Evolutionary conservation across 2,329 filamentous ascomycete genomes (phyloP).

Genomic region (Rutstroemia sp.): DNA sequence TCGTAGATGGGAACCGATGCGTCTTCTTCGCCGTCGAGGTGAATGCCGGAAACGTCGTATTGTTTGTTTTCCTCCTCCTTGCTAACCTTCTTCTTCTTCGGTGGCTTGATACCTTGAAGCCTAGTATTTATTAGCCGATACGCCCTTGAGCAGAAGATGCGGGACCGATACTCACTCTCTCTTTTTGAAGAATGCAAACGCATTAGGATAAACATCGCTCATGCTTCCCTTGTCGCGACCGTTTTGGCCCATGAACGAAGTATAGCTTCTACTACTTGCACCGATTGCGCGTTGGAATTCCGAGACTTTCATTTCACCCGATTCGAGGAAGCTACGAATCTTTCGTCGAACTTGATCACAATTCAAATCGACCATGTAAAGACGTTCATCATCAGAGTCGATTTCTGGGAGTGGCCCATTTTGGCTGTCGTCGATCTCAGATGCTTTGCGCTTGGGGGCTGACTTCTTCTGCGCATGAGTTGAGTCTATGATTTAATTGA

Average conservation of each 20-base stretch:
- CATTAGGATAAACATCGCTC: slow-evolving; percentile 31
- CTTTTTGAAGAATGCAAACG: slow-evolving; percentile 41
- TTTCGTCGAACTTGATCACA: slow-evolving; percentile 34
- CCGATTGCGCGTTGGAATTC: slow-evolving; percentile 35
- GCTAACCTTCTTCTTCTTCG: slow-evolving; percentile 31
- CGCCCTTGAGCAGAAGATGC: background rate
- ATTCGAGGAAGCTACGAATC: slow-evolving; percentile 35
- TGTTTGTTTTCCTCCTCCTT: slow-evolving; percentile 22
- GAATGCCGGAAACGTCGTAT: slow-evolving; percentile 35
- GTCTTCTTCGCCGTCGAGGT: slow-evolving; percentile 40
- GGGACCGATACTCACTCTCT: slow-evolving; percentile 30
- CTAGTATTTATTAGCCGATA: background rate
- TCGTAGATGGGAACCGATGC: slow-evolving; percentile 44
- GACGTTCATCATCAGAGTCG: slow-evolving; percentile 15
- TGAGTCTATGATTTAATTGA: background rate
- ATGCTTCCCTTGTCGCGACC: slow-evolving; percentile 33
- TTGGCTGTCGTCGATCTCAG: slow-evolving; percentile 6
- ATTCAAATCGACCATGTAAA: slow-evolving; percentile 13
- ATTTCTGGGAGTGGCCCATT: slow-evolving; percentile 3
- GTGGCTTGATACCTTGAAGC: slow-evolving; percentile 35
- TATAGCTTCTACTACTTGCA: slow-evolving; percentile 32
- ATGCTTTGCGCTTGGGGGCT: slow-evolving; percentile 14
- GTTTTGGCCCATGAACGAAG: slow-evolving; percentile 42
- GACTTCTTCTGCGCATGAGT: background rate
- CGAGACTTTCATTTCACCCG: slow-evolving; percentile 37